These are phyloP conservation scores for Helichrysum umbraculigerum DNA, from an alignment of 129 eudicot genomes.

Conservation along the genomic window DNA sequence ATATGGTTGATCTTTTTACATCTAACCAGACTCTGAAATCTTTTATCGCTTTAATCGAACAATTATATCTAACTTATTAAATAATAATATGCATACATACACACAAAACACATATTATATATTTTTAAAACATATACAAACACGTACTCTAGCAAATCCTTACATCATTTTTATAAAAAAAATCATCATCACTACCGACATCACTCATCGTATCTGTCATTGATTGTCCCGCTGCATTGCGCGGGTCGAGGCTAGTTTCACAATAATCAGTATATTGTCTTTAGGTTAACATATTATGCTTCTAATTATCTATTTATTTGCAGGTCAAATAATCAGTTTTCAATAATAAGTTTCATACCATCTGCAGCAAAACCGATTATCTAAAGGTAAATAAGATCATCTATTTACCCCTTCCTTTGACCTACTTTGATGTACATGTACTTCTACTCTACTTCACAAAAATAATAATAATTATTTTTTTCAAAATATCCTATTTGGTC, in stretches of 20 bases:
- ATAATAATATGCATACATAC: too few relatives aligned
- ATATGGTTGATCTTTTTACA: too few relatives aligned
- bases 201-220: too few relatives aligned
- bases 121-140: too few relatives aligned
- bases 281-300: background rate
- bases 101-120: too few relatives aligned
- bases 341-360: background rate
- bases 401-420: background rate
- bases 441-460: background rate
- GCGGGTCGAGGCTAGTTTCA: background rate
- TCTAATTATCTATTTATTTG: background rate
- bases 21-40: too few relatives aligned
- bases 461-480: background rate
- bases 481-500: background rate
- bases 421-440: slow-evolving; percentile 2
- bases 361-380: background rate
- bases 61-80: too few relatives aligned
- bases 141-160: too few relatives aligned
- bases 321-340: background rate
- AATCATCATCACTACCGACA: too few relatives aligned
- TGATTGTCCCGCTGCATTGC: too few relatives aligned
- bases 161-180: too few relatives aligned
- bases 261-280: background rate
- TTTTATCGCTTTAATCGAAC: too few relatives aligned
- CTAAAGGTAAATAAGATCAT: background rate